Evolutionary conservation across 306 rosid genomes (phyloP).

Genomic region (Acacia melanoxylon): DNA sequence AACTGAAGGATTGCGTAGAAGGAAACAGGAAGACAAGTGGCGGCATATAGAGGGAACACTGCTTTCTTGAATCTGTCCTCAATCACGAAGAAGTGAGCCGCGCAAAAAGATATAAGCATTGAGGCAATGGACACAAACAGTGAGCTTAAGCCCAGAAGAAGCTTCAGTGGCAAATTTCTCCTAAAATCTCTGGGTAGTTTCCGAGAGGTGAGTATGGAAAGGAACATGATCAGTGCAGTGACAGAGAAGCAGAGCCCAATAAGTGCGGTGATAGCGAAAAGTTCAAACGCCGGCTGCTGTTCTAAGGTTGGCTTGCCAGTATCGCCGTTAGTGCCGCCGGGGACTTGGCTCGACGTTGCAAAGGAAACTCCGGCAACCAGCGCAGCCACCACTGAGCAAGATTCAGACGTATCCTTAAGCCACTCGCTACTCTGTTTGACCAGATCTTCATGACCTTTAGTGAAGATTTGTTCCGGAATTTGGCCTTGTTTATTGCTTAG

Average conservation of each 20-base stretch:
- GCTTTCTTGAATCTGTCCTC: conserved; percentile 29
- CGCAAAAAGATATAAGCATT: conserved; percentile 48
- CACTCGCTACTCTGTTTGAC: background rate
- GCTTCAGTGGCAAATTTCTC: conserved; percentile 38
- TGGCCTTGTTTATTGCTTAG: background rate
- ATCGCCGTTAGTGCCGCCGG: background rate
- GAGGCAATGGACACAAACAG: conserved; percentile 51
- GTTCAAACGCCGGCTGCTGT: conserved; percentile 33
- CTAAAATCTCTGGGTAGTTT: conserved; percentile 47
- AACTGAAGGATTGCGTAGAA: conserved; percentile 53
- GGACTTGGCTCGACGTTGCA: conserved; percentile 10
- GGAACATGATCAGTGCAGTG: conserved; percentile 53
- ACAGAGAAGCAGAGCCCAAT: conserved; percentile 55
- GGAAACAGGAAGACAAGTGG: conserved; percentile 42
- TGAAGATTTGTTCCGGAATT: conserved; percentile 4
- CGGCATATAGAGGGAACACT: conserved; percentile 33
- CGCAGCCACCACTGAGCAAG: conserved; percentile 28
- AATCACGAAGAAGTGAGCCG: conserved; percentile 50
- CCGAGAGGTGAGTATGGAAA: conserved; percentile 48
- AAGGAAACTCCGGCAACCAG: conserved; percentile 28
- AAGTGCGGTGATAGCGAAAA: conserved; percentile 42
- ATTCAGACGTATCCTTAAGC: conserved; percentile 16
- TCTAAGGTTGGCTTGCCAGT: conserved; percentile 39
- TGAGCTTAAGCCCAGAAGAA: conserved; percentile 45
- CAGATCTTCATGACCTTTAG: background rate